A percentile compares a stretch with the other conserved stretches of the same genome.
Conservation (phyloP, 495 filamentous ascomycete species). For the Tetracladium marchalianum region DNA sequence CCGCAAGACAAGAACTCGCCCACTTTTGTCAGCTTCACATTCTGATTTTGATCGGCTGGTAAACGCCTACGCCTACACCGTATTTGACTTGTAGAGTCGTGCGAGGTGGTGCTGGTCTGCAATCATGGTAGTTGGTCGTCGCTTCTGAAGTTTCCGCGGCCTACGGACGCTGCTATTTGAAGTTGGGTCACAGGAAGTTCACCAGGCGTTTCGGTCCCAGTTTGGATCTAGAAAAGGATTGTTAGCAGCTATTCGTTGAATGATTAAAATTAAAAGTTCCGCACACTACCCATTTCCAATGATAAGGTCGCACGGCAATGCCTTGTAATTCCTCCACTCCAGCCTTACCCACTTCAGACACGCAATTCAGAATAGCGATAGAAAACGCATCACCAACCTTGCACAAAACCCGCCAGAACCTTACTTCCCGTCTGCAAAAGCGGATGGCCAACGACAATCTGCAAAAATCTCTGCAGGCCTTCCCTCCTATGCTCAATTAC, state of each 20-base stretch:
- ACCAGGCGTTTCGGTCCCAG: slow-evolving; percentile 76
- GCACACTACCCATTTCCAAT: too few relatives aligned
- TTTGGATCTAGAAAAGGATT: slow-evolving; percentile 47
- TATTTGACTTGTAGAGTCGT: slow-evolving; percentile 12
- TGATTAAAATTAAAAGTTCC: too few relatives aligned
- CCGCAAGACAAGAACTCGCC: background rate
- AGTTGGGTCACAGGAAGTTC: slow-evolving; percentile 9
- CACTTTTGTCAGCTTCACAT: background rate
- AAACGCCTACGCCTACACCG: slow-evolving; percentile 13
- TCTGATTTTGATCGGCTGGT: background rate
- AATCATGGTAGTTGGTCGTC: slow-evolving; percentile 24
- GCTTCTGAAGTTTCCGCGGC: slow-evolving; percentile 39
- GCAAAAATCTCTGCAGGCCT: slow-evolving; percentile 88
- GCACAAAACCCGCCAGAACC: slow-evolving; percentile 89
- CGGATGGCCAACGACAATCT: slow-evolving; percentile 96
- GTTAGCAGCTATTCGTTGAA: slow-evolving; percentile 8
- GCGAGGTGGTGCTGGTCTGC: slow-evolving; percentile 13
- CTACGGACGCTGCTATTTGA: slow-evolving; percentile 19
- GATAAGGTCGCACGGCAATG: too few relatives aligned
- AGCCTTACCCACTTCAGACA: background rate
- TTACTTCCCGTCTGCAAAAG: slow-evolving; percentile 96
- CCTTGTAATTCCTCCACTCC: background rate
- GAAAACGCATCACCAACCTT: slow-evolving; percentile 51
- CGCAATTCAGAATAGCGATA: too few relatives aligned
- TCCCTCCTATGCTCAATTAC: slow-evolving; percentile 93